A percentile compares a stretch with the other conserved stretches of the same genome.
phyloP scores from a whole-genome alignment of 192 early-diverging fungal species.

The Backusella psychrophila region DNA sequence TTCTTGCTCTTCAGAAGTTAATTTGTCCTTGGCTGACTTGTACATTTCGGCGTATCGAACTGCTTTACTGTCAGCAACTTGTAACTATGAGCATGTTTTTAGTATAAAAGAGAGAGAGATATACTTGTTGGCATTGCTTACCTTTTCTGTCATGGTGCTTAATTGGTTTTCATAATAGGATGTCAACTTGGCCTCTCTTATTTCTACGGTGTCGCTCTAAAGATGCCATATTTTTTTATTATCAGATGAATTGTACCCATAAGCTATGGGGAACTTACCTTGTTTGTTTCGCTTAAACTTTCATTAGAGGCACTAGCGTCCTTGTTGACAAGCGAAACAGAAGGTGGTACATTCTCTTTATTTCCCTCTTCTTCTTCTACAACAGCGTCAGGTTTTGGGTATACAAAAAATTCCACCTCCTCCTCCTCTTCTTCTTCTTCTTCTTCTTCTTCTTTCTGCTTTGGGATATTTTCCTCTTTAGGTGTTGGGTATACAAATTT shows the following conservation, averaged over 20 bases:
- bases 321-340: neutral
- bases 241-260: neutral
- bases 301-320: neutral
- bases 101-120: too few species aligned
- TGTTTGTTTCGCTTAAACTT: neutral
- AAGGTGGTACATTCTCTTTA: neutral
- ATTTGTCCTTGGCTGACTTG: slow-evolving; percentile 32
- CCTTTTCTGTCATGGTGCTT: slow-evolving; percentile 16
- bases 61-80: slow-evolving; percentile 41
- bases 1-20: slow-evolving; percentile 25
- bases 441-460: slow-evolving; percentile 18
- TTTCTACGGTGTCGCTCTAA: neutral
- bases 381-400: slow-evolving; percentile 9
- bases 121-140: neutral
- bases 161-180: slow-evolving; percentile 21
- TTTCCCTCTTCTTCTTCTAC: neutral
- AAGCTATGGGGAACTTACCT: neutral
- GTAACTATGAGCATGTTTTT: slow-evolving; percentile 11
- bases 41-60: slow-evolving; percentile 35
- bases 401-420: slow-evolving; percentile 34
- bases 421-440: slow-evolving; percentile 26
- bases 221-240: neutral
- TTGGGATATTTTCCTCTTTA: slow-evolving; percentile 6
- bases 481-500: slow-evolving; percentile 27
- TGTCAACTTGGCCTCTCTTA: neutral